These are phyloP conservation scores for Picochlorum sp. DNA, from an alignment of 139 green algal genomes.

Conservation along the genomic window DNA sequence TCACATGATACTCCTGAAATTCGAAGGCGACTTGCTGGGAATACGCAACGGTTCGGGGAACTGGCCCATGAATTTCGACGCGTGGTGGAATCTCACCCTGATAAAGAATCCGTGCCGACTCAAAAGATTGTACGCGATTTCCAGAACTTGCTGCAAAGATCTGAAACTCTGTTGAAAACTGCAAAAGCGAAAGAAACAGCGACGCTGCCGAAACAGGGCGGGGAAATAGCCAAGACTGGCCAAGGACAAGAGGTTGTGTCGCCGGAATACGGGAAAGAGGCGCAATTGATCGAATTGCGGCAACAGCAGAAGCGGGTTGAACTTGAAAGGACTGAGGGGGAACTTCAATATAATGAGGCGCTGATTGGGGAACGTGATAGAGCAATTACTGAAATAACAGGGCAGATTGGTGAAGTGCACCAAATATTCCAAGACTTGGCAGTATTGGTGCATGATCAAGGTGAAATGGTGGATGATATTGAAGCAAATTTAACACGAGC, in stretches of 20 bases:
- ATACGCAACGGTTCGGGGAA: background rate
- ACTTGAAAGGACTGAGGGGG: constrained; percentile 37
- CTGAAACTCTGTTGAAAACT: constrained; percentile 42
- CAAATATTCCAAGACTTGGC: constrained; percentile 65
- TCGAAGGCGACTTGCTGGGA: constrained; percentile 23
- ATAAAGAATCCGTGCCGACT: constrained; percentile 14
- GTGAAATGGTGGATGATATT: constrained; percentile 49
- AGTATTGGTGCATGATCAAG: constrained; percentile 79
- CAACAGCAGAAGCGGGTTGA: constrained; percentile 17
- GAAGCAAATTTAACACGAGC: constrained; percentile 46
- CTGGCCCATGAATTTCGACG: constrained; percentile 10
- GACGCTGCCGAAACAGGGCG: constrained; percentile 31
- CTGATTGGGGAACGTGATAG: constrained; percentile 77
- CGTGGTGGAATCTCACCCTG: constrained; percentile 12
- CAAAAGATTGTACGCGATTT: constrained; percentile 39
- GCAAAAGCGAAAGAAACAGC: constrained; percentile 50
- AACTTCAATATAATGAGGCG: constrained; percentile 63
- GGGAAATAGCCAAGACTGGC: constrained; percentile 4
- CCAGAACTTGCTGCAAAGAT: constrained; percentile 41
- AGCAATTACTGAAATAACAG: constrained; percentile 47
- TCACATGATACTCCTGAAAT: constrained; percentile 53
- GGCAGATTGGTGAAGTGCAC: constrained; percentile 49
- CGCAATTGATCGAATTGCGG: constrained; percentile 26
- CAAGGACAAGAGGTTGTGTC: constrained; percentile 1
- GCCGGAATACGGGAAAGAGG: constrained; percentile 28